A percentile compares a stretch with the other conserved stretches of the same genome.
Evolutionary conservation across 2,329 filamentous ascomycete genomes (phyloP).

Genomic region (Dichotomopilus funicola): DNA sequence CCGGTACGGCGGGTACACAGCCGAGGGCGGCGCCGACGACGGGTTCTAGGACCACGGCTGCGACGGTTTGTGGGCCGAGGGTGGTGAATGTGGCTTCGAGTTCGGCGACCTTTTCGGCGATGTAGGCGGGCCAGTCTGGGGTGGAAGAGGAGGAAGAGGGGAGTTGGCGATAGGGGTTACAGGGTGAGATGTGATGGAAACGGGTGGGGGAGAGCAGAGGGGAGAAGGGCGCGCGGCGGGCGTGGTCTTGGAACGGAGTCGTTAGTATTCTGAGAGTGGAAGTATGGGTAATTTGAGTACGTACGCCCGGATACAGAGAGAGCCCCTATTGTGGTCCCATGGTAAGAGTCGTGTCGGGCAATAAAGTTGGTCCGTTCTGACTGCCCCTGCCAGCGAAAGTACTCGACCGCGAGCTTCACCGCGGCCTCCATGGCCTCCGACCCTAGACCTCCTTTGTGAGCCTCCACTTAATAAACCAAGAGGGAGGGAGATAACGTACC

Average conservation of each 20-base stretch:
- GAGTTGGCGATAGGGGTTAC: conserved; percentile 51
- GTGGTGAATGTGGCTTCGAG: conserved; percentile 55
- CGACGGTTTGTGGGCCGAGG: conserved; percentile 56
- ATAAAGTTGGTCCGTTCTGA: conserved; percentile 55
- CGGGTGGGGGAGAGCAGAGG: conserved; percentile 42
- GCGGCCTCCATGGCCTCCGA: conserved; percentile 65
- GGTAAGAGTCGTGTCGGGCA: conserved; percentile 58
- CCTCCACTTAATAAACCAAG: not conserved
- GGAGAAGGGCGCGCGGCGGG: conserved; percentile 51
- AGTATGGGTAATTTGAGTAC: not conserved
- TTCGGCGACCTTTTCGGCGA: conserved; percentile 52
- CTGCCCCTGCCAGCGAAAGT: conserved; percentile 51
- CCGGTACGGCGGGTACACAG: conserved; percentile 57
- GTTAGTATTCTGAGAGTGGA: not conserved
- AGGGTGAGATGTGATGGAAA: conserved; percentile 52
- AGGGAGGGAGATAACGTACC: conserved; percentile 18
- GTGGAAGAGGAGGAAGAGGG: conserved; percentile 27
- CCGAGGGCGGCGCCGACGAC: conserved; percentile 64
- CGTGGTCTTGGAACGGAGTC: conserved; percentile 32
- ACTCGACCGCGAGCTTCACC: conserved; percentile 62
- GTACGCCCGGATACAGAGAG: conserved; percentile 50
- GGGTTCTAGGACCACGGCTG: conserved; percentile 61
- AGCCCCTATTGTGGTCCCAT: conserved; percentile 61
- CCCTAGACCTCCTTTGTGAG: conserved; percentile 32
- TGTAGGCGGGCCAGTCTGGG: conserved; percentile 17